These are phyloP conservation scores for Rhododendron simsii DNA, from an alignment of 148 eudicot genomes.

Conservation along the genomic window DNA sequence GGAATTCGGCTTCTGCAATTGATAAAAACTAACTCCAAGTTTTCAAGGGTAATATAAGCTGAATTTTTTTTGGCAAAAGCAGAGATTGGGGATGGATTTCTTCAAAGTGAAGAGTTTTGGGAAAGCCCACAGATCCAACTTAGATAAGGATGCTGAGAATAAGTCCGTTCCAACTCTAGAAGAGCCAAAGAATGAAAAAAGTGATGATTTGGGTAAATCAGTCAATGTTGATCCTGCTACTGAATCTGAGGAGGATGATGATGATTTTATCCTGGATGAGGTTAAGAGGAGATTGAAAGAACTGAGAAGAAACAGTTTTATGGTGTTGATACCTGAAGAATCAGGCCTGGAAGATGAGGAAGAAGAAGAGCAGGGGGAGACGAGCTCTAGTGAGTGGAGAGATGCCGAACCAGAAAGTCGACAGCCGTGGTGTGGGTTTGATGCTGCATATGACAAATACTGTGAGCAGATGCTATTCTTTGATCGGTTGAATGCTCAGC, in stretches of 20 bases:
- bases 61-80: not conserved
- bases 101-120: slow-evolving; percentile 62
- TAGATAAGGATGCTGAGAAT: slow-evolving; percentile 36
- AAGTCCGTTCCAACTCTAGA: slow-evolving; percentile 45
- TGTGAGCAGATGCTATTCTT: slow-evolving; percentile 80
- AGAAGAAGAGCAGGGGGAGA: slow-evolving; percentile 68
- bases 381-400: slow-evolving; percentile 74
- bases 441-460: slow-evolving; percentile 71
- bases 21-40: not conserved
- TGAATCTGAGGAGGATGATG: slow-evolving; percentile 78
- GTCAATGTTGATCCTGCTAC: slow-evolving; percentile 37
- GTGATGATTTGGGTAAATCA: slow-evolving; percentile 40
- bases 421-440: slow-evolving; percentile 77
- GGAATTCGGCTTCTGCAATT: not conserved
- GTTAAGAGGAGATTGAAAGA: slow-evolving; percentile 92
- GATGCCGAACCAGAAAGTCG: slow-evolving; percentile 64
- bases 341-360: slow-evolving; percentile 36
- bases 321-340: slow-evolving; percentile 96
- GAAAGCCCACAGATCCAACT: slow-evolving; percentile 48
- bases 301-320: slow-evolving; percentile 85
- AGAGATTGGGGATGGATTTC: slow-evolving; percentile 52
- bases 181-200: slow-evolving; percentile 41
- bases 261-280: slow-evolving; percentile 85
- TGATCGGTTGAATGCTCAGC: slow-evolving; percentile 81
- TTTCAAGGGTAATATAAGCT: not conserved